Percentiles rank a stretch among this genome's conserved stretches.
These are phyloP conservation scores for Infundibulicybe gibba DNA, from an alignment of 768 basidiomycete genomes.

Conservation along the genomic window DNA sequence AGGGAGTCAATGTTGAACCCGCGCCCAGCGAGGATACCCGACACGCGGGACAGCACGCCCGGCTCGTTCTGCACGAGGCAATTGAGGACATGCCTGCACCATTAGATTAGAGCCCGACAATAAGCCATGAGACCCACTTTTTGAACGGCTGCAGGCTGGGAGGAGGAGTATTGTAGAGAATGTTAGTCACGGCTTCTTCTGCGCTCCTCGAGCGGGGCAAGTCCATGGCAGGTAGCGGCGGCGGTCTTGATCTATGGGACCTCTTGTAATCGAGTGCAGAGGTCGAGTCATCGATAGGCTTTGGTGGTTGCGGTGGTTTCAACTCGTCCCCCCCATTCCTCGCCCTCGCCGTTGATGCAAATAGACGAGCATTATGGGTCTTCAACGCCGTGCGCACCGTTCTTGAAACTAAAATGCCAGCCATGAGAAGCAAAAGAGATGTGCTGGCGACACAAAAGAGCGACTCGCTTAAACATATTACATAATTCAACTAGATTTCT, in stretches of 20 bases:
- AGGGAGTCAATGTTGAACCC: slow-evolving; percentile 99
- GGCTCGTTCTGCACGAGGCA: slow-evolving; percentile 99
- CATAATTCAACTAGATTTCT: too few species aligned
- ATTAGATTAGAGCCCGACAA: background rate
- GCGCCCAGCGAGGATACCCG: slow-evolving; percentile 93
- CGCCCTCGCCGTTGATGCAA: slow-evolving; percentile 31
- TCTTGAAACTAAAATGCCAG: slow-evolving; percentile 22
- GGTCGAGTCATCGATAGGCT: slow-evolving; percentile 87
- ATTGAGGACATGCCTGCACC: slow-evolving; percentile 84
- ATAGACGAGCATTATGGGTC: slow-evolving; percentile 25
- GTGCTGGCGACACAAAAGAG: slow-evolving; percentile 1
- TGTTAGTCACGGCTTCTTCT: slow-evolving; percentile 97
- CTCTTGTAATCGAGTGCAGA: slow-evolving; percentile 93
- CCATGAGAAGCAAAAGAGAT: slow-evolving; percentile 14
- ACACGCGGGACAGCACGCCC: slow-evolving; percentile 97
- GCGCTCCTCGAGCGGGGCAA: slow-evolving; percentile 81
- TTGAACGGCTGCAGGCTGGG: slow-evolving; percentile 90
- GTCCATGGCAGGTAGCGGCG: slow-evolving; percentile 83
- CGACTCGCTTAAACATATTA: background rate
- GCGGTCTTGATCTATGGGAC: slow-evolving; percentile 65
- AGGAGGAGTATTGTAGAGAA: slow-evolving; percentile 93
- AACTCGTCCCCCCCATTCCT: slow-evolving; percentile 21
- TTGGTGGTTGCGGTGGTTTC: slow-evolving; percentile 65
- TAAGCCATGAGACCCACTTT: slow-evolving; percentile 44
- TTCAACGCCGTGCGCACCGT: slow-evolving; percentile 26